Evolutionary conservation across 345 rosid genomes (phyloP).

Genomic region (Lumnitzera racemosa): DNA sequence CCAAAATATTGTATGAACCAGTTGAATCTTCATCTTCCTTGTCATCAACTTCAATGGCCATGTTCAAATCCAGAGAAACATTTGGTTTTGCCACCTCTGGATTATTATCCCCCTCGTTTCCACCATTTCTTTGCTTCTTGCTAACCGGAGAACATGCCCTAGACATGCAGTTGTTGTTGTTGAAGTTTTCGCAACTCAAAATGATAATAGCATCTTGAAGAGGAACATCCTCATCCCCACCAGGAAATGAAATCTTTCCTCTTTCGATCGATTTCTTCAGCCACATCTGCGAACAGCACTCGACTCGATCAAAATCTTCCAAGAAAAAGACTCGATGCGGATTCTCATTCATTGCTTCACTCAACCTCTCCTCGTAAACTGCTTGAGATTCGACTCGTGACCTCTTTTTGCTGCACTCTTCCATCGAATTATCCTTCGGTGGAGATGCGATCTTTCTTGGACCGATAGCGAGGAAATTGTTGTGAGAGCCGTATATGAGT

Average conservation of each 20-base stretch:
- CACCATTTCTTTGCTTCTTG: neutral
- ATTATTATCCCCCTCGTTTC: conserved; percentile 10
- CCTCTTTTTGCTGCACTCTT: conserved; percentile 33
- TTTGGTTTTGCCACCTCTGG: conserved; percentile 7
- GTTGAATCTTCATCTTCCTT: conserved; percentile 9
- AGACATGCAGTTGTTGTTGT: conserved; percentile 8
- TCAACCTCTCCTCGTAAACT: conserved; percentile 31
- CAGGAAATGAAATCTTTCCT: conserved; percentile 30
- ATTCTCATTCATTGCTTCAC: conserved; percentile 56
- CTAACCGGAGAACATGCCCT: conserved; percentile 22
- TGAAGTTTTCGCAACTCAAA: conserved; percentile 35
- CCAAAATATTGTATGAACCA: conserved; percentile 15
- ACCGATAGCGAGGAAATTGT: conserved; percentile 30
- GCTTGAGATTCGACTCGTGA: conserved; percentile 29
- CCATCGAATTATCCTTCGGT: conserved; percentile 16
- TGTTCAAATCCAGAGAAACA: conserved; percentile 46
- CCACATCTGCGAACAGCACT: conserved; percentile 18
- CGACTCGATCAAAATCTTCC: conserved; percentile 43
- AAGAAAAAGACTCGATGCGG: conserved; percentile 59
- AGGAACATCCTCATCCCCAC: conserved; percentile 33
- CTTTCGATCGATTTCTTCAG: conserved; percentile 36
- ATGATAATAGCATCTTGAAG: conserved; percentile 58
- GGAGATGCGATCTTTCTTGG: conserved; percentile 21
- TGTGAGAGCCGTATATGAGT: conserved; percentile 48
- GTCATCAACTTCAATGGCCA: conserved; percentile 35